Conservation (phyloP, 257 asterid genomes). For the Scutellaria minor region DNA sequence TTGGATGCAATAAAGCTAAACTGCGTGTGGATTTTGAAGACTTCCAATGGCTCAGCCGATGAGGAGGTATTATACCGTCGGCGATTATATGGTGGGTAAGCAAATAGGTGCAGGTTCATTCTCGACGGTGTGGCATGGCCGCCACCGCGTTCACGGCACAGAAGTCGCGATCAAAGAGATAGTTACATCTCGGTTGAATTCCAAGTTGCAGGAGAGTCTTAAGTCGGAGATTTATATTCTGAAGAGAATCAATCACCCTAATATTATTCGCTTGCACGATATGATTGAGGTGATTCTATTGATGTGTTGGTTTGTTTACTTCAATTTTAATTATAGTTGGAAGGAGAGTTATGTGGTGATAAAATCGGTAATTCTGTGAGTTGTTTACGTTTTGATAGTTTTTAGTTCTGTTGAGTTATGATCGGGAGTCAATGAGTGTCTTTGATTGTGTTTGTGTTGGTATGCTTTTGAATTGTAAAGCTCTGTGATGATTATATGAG, state of each 20-base stretch:
- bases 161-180: conserved; percentile 96
- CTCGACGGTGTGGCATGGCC: conserved; percentile 97
- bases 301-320: background rate
- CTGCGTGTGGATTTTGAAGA: conserved; percentile 18
- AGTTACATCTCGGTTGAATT: conserved; percentile 56
- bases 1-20: conserved; percentile 28
- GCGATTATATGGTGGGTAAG: conserved; percentile 79
- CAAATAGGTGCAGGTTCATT: conserved; percentile 84
- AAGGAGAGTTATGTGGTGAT: conserved; percentile 1
- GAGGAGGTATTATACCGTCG: conserved; percentile 59
- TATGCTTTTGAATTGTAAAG: conserved; percentile 14
- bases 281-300: conserved; percentile 75
- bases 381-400: background rate
- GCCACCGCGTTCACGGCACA: conserved; percentile 77
- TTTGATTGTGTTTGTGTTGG: conserved; percentile 18
- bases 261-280: conserved; percentile 88
- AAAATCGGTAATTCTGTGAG: background rate
- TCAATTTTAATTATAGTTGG: conserved; percentile 3
- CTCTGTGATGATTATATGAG: conserved; percentile 6
- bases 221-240: conserved; percentile 88
- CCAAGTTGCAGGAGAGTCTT: conserved; percentile 76
- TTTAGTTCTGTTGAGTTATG: conserved; percentile 22
- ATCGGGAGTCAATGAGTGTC: conserved; percentile 10
- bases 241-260: conserved; percentile 82
- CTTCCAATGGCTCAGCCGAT: conserved; percentile 62